Evolutionary conservation across 1,284 basidiomycete genomes (phyloP), one percentile per base, ranked within the genome.

Genomic region (Austropuccinia psidii): DNA sequence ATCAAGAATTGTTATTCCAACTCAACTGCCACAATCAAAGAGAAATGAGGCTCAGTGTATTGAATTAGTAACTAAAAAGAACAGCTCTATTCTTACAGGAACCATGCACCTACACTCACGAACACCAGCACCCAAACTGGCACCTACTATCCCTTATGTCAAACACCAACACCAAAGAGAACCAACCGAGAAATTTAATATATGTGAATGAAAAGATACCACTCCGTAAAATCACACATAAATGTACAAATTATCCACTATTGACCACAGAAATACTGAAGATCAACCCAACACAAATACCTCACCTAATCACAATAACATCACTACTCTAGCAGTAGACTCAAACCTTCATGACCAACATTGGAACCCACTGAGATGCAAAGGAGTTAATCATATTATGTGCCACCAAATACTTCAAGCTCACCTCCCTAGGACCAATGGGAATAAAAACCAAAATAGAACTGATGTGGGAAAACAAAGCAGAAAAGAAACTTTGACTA

Each of bases 11-110:
- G n/a, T n/a, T n/a, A n/a, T n/a, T n/a, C n/a, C n/a, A n/a, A 17
- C 60, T 62, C n/a, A 62, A 62, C 24, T 62, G 60, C 35, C 60
- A 62, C n/a, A 62, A 62, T 27, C 60, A 39, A 5, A 62, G 47
- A 47, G 60, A 62, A 24, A 62, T 43, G n/a, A 62, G 39, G 17
- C 60, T 62, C 21, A 45, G 60, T 45, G n/a, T 17, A 2, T 29
- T 62, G 11, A 21, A 39, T 35, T 21, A n/a, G 3, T 24, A 60
- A 60, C 29, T 33, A n/a, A 29, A 49, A 15, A 17, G 35, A 19
- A 29, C 37, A 5, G 37, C 29, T 33, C 27, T 64, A n/a, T 11
- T 49, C n/a, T n/a, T n/a, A n/a, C 60, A 62, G 27, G 60, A 62
- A 7, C 60, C 60, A 29, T 62, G 60, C 39, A 45, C 24, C 15